These are phyloP conservation scores for Emergomyces orientalis DNA, from an alignment of 2,329 filamentous ascomycete species.

Conservation along the genomic window DNA sequence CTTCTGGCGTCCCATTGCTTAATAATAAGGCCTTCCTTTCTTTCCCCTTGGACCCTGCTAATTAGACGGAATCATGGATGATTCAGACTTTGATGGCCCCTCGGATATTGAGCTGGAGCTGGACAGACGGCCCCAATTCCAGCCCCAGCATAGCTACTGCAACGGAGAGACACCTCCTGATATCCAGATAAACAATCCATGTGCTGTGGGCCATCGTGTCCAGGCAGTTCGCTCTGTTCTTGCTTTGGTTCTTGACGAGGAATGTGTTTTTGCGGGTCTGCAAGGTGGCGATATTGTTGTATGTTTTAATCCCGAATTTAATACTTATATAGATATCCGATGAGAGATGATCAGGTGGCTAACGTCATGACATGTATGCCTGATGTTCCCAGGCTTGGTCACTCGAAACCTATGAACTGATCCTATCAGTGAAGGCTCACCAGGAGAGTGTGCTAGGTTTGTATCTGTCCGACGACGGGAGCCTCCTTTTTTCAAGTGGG, in stretches of 20 bases:
- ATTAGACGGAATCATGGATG: conserved; percentile 3
- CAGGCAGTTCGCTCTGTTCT: conserved; percentile 45
- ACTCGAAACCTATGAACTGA: conserved; percentile 74
- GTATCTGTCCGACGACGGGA: conserved; percentile 64
- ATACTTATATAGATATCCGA: conserved; percentile 13
- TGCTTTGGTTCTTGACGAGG: conserved; percentile 67
- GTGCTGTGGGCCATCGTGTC: conserved; percentile 35
- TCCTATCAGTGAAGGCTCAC: conserved; percentile 74
- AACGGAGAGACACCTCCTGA: conserved; percentile 9
- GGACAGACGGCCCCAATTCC: conserved; percentile 16
- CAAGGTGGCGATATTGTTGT: conserved; percentile 86
- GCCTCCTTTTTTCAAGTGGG: conserved; percentile 79
- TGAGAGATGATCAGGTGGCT: background rate
- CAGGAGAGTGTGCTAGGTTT: conserved; percentile 83
- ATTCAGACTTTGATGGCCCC: conserved; percentile 25
- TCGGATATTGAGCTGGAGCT: conserved; percentile 24
- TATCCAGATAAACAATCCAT: conserved; percentile 23
- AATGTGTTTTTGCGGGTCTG: conserved; percentile 81
- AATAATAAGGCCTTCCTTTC: background rate
- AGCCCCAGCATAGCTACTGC: conserved; percentile 6
- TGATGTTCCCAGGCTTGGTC: conserved; percentile 56
- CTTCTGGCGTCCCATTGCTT: background rate
- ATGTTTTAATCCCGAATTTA: conserved; percentile 18
- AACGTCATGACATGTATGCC: background rate
- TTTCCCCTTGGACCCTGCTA: background rate